Conservation (phyloP, 768 basidiomycete genomes). For the Lactifluus hygrophoroides region DNA sequence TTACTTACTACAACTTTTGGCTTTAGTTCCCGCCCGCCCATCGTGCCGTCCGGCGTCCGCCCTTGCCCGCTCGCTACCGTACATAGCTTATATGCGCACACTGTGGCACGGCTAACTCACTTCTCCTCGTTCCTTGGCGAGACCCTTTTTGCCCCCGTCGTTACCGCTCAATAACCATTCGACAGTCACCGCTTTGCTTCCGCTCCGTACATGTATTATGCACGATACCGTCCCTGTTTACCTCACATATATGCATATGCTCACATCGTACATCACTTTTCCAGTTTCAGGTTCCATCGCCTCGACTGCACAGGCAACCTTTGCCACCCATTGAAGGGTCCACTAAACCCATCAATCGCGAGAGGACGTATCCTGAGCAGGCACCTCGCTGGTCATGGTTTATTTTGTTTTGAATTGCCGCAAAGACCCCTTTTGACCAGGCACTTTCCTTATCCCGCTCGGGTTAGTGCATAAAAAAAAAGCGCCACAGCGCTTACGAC, state of each 20-base stretch:
- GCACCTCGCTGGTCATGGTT: background rate
- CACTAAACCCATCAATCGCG: background rate
- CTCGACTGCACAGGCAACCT: too few relatives aligned
- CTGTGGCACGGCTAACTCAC: background rate
- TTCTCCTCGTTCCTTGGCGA: background rate
- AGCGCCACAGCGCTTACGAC: background rate
- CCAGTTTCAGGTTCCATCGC: too few relatives aligned
- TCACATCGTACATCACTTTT: background rate
- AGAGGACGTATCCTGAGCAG: background rate
- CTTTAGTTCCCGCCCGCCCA: background rate
- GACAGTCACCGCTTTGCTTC: constrained; percentile 15
- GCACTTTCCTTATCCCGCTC: constrained; percentile 17
- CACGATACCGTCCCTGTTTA: background rate
- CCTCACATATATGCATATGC: background rate
- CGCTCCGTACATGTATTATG: background rate
- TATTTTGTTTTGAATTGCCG: constrained; percentile 11
- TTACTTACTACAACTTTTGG: background rate
- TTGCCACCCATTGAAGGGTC: background rate
- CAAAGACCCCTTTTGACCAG: constrained; percentile 11
- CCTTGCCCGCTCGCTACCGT: background rate
- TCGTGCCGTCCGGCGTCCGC: background rate
- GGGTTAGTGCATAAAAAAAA: constrained; percentile 2
- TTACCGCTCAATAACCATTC: constrained; percentile 11
- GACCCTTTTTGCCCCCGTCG: background rate
- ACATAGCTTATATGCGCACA: too few relatives aligned